These are phyloP conservation scores for Singerocomus inundabilis DNA, from an alignment of 1,284 basidiomycete species.

Conservation along the genomic window DNA sequence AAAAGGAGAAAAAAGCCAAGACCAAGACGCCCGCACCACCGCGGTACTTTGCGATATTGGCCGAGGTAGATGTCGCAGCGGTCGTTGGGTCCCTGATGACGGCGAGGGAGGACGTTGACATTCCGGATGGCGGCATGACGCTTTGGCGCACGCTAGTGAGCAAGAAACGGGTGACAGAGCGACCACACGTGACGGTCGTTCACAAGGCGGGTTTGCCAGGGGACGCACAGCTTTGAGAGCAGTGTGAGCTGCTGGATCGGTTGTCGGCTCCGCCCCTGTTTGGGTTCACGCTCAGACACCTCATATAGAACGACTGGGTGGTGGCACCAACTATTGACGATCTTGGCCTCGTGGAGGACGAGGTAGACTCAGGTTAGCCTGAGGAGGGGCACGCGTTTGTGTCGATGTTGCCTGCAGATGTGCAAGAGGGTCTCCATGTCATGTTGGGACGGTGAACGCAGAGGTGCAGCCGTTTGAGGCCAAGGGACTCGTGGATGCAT, in stretches of 20 bases:
- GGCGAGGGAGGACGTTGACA: conserved; percentile 28
- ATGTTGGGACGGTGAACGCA: conserved; percentile 72
- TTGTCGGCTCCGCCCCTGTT: conserved; percentile 52
- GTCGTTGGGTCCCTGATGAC: conserved; percentile 43
- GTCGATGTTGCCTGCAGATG: conserved; percentile 45
- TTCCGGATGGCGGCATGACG: conserved; percentile 29
- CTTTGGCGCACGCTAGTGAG: conserved; percentile 55
- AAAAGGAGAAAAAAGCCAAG: conserved; percentile 35
- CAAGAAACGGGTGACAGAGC: conserved; percentile 50
- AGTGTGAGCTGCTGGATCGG: conserved; percentile 51
- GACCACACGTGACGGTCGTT: conserved; percentile 87
- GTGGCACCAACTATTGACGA: conserved; percentile 76
- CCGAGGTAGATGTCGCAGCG: conserved; percentile 63
- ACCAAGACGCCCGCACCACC: conserved; percentile 26
- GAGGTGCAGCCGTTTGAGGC: conserved; percentile 72
- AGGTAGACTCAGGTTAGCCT: conserved; percentile 20
- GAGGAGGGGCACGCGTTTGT: conserved; percentile 51
- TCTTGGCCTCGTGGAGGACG: conserved; percentile 39
- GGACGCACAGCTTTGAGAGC: conserved; percentile 62
- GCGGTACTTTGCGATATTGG: conserved; percentile 77
- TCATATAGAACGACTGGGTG: conserved; percentile 78
- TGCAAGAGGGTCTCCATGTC: conserved; percentile 68
- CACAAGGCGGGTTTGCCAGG: conserved; percentile 62
- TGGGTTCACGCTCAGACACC: conserved; percentile 56
- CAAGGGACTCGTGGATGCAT: conserved; percentile 57